A percentile compares a stretch with the other conserved stretches of the same genome.
phyloP scores from a whole-genome alignment of 306 rosid genomes.

The Erythrophleum fordii region DNA sequence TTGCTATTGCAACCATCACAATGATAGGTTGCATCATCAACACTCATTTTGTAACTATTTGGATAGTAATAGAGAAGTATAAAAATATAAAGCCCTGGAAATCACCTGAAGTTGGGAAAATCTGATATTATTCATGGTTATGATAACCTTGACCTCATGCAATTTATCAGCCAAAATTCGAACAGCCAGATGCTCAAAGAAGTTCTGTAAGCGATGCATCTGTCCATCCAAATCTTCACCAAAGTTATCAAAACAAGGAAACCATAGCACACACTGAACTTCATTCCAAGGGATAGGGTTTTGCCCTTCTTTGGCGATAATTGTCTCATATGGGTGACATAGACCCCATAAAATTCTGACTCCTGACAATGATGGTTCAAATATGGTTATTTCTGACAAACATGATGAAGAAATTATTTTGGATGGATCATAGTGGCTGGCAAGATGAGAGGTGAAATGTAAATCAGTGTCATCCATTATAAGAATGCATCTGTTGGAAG shows the following conservation, averaged over 20 bases:
- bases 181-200: constrained; percentile 69
- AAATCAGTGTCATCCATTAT: constrained; percentile 71
- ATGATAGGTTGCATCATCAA: neutral
- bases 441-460: constrained; percentile 55
- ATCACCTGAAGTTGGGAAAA: constrained; percentile 86
- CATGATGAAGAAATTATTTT: constrained; percentile 69
- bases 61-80: neutral
- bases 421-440: constrained; percentile 57
- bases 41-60: neutral
- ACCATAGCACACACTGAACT: constrained; percentile 72
- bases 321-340: constrained; percentile 64
- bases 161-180: constrained; percentile 69
- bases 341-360: constrained; percentile 74
- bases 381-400: constrained; percentile 52
- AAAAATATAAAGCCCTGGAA: neutral
- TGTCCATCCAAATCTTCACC: constrained; percentile 56
- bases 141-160: constrained; percentile 56
- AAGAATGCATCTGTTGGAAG: constrained; percentile 60
- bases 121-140: constrained; percentile 79
- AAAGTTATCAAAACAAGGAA: constrained; percentile 59
- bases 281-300: constrained; percentile 69
- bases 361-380: constrained; percentile 52
- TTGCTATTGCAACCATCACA: constrained; percentile 10
- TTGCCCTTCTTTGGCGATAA: constrained; percentile 61
- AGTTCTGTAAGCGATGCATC: constrained; percentile 52